These are phyloP conservation scores for Sophora flavescens DNA, from an alignment of 306 rosid genomes.

Conservation along the genomic window DNA sequence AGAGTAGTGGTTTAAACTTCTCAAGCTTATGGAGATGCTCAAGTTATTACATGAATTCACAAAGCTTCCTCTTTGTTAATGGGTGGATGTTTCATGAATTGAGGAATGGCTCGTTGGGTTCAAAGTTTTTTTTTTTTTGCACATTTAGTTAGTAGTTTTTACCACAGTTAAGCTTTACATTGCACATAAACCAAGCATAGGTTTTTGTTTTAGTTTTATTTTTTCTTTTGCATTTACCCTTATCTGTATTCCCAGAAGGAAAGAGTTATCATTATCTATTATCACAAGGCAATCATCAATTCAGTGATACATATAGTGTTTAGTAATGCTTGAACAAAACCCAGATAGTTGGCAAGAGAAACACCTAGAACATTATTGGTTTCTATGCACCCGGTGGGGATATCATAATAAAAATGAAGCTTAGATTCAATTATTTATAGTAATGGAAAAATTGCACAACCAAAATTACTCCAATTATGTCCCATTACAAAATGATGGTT, in stretches of 20 bases:
- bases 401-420: background rate
- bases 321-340: background rate
- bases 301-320: background rate
- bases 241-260: background rate
- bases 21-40: too few species aligned
- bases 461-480: slow-evolving; percentile 10
- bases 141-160: background rate
- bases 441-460: slow-evolving; percentile 5
- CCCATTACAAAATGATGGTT: background rate
- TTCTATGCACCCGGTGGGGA: background rate
- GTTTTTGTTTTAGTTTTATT: background rate
- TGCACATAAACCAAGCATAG: background rate
- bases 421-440: slow-evolving; percentile 1
- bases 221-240: background rate
- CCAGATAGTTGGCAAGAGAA: background rate
- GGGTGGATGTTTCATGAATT: too few species aligned
- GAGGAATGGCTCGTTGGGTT: background rate
- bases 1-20: too few species aligned
- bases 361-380: slow-evolving; percentile 5
- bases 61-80: too few species aligned
- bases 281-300: background rate
- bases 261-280: background rate
- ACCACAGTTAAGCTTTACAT: too few species aligned
- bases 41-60: too few species aligned
- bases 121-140: background rate